Evolutionary conservation across 345 rosid species (phyloP), one percentile per base, ranked within the genome.

Genomic region (Carallia pectinifolia): DNA sequence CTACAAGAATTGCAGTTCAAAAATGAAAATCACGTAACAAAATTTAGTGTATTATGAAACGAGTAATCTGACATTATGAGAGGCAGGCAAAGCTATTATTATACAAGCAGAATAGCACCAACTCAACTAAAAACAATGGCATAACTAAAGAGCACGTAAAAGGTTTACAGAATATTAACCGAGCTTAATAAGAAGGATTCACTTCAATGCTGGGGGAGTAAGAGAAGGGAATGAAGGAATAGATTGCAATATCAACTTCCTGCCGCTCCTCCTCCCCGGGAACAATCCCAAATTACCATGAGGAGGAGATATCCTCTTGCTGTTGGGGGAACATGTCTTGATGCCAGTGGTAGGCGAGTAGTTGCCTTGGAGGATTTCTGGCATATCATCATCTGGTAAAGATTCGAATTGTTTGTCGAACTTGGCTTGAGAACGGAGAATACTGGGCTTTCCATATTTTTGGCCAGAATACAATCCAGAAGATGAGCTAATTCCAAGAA

Each of bases 191-290:
- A 34, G 7, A 74, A 60, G 69, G 66, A 60, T 75, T 67, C 74
- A 62, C 66, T 81, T 87, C 80, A 83, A 71, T 89, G 90, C 67
- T 86, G 89, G 39, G 50, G 92, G 91, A 77, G 93, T 87, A 79
- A 95, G 97, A 13, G 99, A 92, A 70, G 99, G 99, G 78, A 96
- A 96, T 6, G 99, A 85, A 6, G 99, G 98, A 70, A 92, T 89
- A 31, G 97, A 96, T 61, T 88, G 90, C 64, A 96, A 72, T 70
- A 96, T 92, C 85, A 96, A 74, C 85, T 89, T 96, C 80, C 98
- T 84, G 68, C 98, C 94, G 48, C 90, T 85, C 82, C 85, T 77
- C 53, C 63, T 85, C 58, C 84, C 85, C 1, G 93, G 88, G 53
- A 88, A 84, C 33, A 89, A 82, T 23, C 92, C 88, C 5, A 86